Conservation (phyloP, 139 green algal species). For the Coccomyxa sp. region DNA sequence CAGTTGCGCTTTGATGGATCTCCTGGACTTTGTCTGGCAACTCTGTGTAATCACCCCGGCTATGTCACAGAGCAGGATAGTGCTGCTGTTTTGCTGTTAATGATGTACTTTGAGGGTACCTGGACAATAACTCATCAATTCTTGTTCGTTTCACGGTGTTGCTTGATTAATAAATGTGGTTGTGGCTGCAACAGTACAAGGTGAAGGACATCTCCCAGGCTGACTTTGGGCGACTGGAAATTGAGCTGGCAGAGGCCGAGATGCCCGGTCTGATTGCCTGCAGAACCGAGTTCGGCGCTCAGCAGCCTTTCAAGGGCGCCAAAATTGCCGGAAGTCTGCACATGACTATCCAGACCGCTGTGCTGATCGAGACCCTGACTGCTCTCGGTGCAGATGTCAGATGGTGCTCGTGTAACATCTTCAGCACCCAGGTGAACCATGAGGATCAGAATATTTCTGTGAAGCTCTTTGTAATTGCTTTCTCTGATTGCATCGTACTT, state of each 20-base stretch:
- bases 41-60: no score
- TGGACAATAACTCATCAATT: no score
- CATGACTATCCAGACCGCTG: constrained; percentile 99
- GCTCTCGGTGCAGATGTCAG: constrained; percentile 91
- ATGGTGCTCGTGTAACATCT: constrained; percentile 99
- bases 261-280: constrained; percentile 96
- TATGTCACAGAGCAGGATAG: no score
- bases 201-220: constrained; percentile 93
- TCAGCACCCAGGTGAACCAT: constrained; percentile 79
- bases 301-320: constrained; percentile 90
- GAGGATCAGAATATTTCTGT: neutral
- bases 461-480: neutral
- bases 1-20: no score
- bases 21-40: no score
- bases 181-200: constrained; percentile 72
- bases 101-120: no score
- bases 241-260: constrained; percentile 97
- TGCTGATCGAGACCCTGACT: constrained; percentile 98
- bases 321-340: constrained; percentile 95
- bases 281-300: constrained; percentile 88
- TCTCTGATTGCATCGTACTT: no score
- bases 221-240: constrained; percentile 98
- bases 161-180: neutral
- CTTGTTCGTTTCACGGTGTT: neutral
- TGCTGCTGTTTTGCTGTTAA: no score